A percentile compares a stretch with the other conserved stretches of the same genome.
These are phyloP conservation scores for Aspergillus sp. DNA, from an alignment of 2,329 filamentous ascomycete species.

Conservation along the genomic window DNA sequence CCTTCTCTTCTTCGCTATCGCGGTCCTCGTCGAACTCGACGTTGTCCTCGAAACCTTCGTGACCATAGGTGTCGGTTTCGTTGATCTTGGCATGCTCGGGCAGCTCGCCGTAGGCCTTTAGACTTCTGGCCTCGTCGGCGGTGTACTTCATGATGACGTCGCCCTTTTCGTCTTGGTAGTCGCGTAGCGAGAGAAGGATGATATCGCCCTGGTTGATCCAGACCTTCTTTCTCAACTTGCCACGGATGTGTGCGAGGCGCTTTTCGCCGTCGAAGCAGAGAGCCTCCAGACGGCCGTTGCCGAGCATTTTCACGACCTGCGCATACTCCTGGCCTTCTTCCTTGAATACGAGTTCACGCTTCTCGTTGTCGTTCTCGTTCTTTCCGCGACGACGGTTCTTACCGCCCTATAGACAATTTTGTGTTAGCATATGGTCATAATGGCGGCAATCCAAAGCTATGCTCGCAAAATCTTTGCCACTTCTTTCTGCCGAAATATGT, in stretches of 20 bases:
- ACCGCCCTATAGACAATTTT: conserved; percentile 69
- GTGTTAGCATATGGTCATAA: conserved; percentile 27
- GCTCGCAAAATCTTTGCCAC: neutral
- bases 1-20: conserved; percentile 68
- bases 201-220: conserved; percentile 99
- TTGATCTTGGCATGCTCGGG: conserved; percentile 99
- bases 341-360: conserved; percentile 98
- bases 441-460: neutral
- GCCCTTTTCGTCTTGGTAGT: conserved; percentile 92
- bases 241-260: conserved; percentile 80
- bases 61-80: conserved; percentile 89
- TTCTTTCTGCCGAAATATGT: neutral
- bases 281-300: conserved; percentile 89
- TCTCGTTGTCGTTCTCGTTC: conserved; percentile 99
- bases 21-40: conserved; percentile 98
- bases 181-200: conserved; percentile 80
- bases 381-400: conserved; percentile 98
- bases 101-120: conserved; percentile 97
- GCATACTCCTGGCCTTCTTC: conserved; percentile 94
- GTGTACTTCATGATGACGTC: conserved; percentile 95
- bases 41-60: conserved; percentile 92
- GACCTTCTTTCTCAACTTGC: conserved; percentile 99
- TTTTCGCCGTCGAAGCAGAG: conserved; percentile 94
- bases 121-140: conserved; percentile 87
- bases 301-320: conserved; percentile 92